Evolutionary conservation across 108 stramenopile genomes (phyloP).

Genomic region (Schizochytrium sp.): DNA sequence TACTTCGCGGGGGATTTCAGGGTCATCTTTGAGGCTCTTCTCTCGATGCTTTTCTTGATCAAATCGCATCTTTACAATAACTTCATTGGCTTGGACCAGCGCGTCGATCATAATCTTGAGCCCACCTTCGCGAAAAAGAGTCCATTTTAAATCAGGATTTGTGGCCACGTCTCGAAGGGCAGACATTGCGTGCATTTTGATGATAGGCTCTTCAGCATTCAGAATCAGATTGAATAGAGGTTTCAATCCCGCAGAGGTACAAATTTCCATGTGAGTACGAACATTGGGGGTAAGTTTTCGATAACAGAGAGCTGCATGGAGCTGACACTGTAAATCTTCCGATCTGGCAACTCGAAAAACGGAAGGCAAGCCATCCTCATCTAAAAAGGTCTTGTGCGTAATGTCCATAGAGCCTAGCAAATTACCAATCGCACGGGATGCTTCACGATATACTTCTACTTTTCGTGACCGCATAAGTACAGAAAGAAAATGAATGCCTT

Average conservation of each 20-base stretch:
- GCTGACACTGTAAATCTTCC: conserved; percentile 20
- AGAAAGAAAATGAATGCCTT: conserved; percentile 76
- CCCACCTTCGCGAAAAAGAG: conserved; percentile 79
- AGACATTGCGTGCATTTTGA: conserved; percentile 79
- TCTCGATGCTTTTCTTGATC: not conserved
- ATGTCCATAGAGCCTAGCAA: conserved; percentile 69
- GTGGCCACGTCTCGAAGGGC: conserved; percentile 82
- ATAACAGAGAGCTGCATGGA: conserved; percentile 75
- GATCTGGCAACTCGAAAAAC: conserved; percentile 78
- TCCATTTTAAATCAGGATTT: conserved; percentile 79
- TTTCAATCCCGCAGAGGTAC: conserved; percentile 65
- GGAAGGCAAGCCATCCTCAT: conserved; percentile 76
- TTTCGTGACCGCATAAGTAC: conserved; percentile 74
- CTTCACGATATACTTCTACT: conserved; percentile 79
- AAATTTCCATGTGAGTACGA: conserved; percentile 68
- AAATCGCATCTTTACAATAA: conserved; percentile 6
- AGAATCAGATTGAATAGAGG: conserved; percentile 73
- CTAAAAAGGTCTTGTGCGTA: conserved; percentile 71
- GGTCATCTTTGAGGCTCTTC: not conserved
- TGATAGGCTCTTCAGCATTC: conserved; percentile 68
- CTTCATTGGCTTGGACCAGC: not conserved
- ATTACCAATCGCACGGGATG: conserved; percentile 77
- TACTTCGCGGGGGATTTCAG: not conserved
- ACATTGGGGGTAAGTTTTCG: conserved; percentile 79
- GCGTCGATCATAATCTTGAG: conserved; percentile 70